Percentiles rank a stretch among this genome's conserved stretches.
phyloP scores from a whole-genome alignment of 495 filamentous ascomycete species.

The Platismatia glauca region DNA sequence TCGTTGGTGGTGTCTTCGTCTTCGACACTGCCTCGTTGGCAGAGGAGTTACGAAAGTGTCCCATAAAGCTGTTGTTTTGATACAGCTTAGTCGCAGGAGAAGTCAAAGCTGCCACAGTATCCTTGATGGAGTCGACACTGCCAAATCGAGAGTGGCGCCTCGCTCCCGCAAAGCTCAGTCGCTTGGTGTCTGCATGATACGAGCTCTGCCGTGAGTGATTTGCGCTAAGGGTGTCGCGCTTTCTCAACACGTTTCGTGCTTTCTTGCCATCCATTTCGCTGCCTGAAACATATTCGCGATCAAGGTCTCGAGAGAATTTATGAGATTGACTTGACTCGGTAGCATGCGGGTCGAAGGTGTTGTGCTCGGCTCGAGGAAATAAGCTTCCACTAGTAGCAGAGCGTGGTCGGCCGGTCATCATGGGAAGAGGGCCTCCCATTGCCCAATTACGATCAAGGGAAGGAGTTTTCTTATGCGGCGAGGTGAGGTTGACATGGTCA shows the following conservation, averaged over 20 bases:
- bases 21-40: slow-evolving; percentile 27
- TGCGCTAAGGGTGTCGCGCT: slow-evolving; percentile 53
- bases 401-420: slow-evolving; percentile 15
- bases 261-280: slow-evolving; percentile 68
- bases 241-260: slow-evolving; percentile 68
- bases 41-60: slow-evolving; percentile 40
- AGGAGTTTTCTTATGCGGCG: slow-evolving; percentile 64
- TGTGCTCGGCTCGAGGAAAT: slow-evolving; percentile 32
- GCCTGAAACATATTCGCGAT: slow-evolving; percentile 91
- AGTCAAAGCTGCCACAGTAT: slow-evolving; percentile 31
- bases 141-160: slow-evolving; percentile 70
- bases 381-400: slow-evolving; percentile 25
- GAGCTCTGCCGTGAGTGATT: slow-evolving; percentile 57
- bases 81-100: slow-evolving; percentile 49
- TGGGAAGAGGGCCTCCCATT: slow-evolving; percentile 45
- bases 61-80: slow-evolving; percentile 40
- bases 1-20: slow-evolving; percentile 25
- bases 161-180: slow-evolving; percentile 40
- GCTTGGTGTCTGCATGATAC: slow-evolving; percentile 61
- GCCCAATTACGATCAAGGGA: slow-evolving; percentile 92
- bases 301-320: slow-evolving; percentile 46
- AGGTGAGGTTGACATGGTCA: slow-evolving; percentile 23
- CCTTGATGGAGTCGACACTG: slow-evolving; percentile 54
- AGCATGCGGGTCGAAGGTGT: slow-evolving; percentile 18
- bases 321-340: slow-evolving; percentile 23